Evolutionary conservation across 148 eudicot genomes (phyloP), one percentile per base, ranked within the genome.

Genomic region (Suaeda aralocaspica): DNA sequence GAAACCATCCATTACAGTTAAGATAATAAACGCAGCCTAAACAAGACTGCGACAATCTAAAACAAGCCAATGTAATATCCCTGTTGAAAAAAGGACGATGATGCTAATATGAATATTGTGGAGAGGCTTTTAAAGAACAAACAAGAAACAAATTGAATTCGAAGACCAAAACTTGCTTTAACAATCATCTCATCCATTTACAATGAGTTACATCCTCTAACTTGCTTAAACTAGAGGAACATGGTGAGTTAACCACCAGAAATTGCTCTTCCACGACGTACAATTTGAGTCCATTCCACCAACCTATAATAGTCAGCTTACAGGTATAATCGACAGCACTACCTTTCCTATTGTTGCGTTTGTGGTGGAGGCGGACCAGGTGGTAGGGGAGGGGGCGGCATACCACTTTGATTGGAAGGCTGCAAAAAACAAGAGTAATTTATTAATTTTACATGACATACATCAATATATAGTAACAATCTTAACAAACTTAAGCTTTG

Each of bases 281-380:
- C 44, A n/a, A 10, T 28, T 7, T 22, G 5, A 5, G n/a, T 39
- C 28, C n/a, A 7, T 11, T 65, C 45, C 36, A 55, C 1, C 28
- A 53, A 45, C 3, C 52, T 28, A 3, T 2, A 25, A 55, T 39
- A 36, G 39, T 28, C 11, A 4, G 51, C 68, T 63, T 57, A 46
- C 39, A 2, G 16, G 33, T 28, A 55, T 12, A 7, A 41, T 33
- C 50, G 28, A 39, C 29, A 12, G 26, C 4, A 9, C 39, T 44
- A 46, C 50, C 15, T 15, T 29, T 13, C 61, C 81, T 82, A 85
- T 49, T 85, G 85, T 52, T 83, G 87, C 29, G 82, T 51, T 82
- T 89, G 92, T 55, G 87, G 97, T 57, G 95, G 97, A 30, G 95
- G 96, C 25, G 91, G 97, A 26, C 97, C 97, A 5, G 96, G 96